Evolutionary conservation across 805 yeast species (phyloP).

Genomic region (Yarrowia osloensis): DNA sequence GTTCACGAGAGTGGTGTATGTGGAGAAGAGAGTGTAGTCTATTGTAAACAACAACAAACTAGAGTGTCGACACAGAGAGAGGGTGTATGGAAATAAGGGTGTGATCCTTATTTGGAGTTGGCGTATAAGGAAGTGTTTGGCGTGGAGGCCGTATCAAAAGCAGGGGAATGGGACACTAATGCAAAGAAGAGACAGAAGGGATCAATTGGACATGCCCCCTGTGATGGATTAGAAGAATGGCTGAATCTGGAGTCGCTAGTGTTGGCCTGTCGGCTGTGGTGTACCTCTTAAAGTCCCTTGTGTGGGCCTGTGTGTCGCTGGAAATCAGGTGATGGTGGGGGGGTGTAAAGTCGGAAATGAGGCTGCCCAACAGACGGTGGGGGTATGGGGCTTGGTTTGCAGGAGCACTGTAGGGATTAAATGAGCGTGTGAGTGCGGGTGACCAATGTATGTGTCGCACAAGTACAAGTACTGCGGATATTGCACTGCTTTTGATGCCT

Average conservation of each 20-base stretch:
- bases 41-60: not conserved
- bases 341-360: not conserved
- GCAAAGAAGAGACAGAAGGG: not conserved
- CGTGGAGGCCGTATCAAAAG: not conserved
- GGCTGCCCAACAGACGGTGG: not conserved
- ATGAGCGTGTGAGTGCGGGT: not conserved
- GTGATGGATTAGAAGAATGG: not conserved
- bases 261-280: not conserved
- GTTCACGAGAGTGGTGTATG: not conserved
- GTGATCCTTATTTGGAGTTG: not conserved
- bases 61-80: not conserved
- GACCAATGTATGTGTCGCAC: not conserved
- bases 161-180: not conserved
- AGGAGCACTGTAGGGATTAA: not conserved
- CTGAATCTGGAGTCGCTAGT: not conserved
- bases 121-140: too few relatives aligned
- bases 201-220: slow-evolving; percentile 3
- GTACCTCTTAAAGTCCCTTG: not conserved
- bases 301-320: not conserved
- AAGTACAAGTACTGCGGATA: not conserved
- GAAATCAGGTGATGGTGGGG: not conserved
- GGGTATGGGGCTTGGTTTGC: not conserved
- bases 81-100: not conserved
- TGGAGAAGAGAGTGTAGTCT: not conserved
- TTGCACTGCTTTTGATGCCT: not conserved